phyloP scores from a whole-genome alignment of 2,329 filamentous ascomycete species.

The Beauveria pseudobassiana region DNA sequence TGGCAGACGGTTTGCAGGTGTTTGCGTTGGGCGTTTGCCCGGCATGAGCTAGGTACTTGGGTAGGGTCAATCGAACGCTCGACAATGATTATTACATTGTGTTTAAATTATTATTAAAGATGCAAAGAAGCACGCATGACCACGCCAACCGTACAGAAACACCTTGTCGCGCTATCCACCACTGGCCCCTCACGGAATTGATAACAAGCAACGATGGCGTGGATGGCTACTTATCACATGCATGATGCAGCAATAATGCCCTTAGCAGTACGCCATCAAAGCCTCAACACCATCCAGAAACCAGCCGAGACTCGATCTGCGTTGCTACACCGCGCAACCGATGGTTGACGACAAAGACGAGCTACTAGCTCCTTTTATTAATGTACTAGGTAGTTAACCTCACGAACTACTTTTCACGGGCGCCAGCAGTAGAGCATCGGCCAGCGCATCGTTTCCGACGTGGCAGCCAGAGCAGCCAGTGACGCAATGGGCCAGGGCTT shows the following conservation, averaged over 20 bases:
- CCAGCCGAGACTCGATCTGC: constrained; percentile 2
- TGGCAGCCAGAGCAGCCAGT: constrained; percentile 10
- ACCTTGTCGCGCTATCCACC: too few relatives aligned
- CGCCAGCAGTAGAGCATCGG: not conserved
- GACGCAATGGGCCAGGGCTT: constrained; percentile 19
- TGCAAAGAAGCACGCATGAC: too few relatives aligned
- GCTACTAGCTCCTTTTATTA: not conserved
- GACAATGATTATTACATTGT: not conserved
- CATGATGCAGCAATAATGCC: not conserved
- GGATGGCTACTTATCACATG: not conserved
- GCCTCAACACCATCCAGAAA: not conserved
- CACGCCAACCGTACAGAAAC: too few relatives aligned
- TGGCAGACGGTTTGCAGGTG: not conserved
- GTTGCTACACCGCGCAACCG: not conserved
- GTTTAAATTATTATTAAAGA: too few relatives aligned
- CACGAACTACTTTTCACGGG: not conserved
- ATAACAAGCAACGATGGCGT: too few relatives aligned
- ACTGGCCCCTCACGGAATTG: too few relatives aligned
- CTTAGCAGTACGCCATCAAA: not conserved
- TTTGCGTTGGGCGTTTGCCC: not conserved
- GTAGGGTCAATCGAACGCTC: too few relatives aligned
- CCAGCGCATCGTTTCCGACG: not conserved
- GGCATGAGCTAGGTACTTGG: too few relatives aligned
- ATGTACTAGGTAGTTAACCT: too few relatives aligned
- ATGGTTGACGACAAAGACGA: not conserved